These are phyloP conservation scores for Ceratocystis destructans DNA, from an alignment of 2,329 filamentous ascomycete genomes.

Conservation along the genomic window DNA sequence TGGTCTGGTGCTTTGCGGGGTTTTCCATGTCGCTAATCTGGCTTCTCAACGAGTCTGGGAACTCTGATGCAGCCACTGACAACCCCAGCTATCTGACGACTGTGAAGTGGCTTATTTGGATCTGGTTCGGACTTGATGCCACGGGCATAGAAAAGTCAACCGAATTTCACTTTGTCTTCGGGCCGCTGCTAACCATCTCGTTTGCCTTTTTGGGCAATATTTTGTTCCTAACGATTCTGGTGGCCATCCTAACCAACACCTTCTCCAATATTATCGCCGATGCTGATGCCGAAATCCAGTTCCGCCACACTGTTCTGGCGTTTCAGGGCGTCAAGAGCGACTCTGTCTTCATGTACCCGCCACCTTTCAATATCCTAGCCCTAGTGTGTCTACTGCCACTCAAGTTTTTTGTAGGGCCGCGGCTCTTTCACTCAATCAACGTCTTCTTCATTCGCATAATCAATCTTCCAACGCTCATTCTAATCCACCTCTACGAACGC, in stretches of 20 bases:
- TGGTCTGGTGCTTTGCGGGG: constrained; percentile 55
- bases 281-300: constrained; percentile 56
- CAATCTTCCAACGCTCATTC: constrained; percentile 49
- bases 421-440: constrained; percentile 59
- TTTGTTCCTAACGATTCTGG: constrained; percentile 58
- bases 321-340: constrained; percentile 64
- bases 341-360: constrained; percentile 54
- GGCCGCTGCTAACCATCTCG: constrained; percentile 54
- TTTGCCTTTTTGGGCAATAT: constrained; percentile 66
- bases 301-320: constrained; percentile 55
- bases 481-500: constrained; percentile 49
- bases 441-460: constrained; percentile 48
- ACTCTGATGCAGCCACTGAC: constrained; percentile 22
- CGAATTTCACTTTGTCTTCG: constrained; percentile 53
- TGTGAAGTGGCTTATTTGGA: constrained; percentile 65
- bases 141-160: constrained; percentile 38
- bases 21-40: constrained; percentile 57
- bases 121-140: constrained; percentile 64
- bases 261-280: constrained; percentile 58
- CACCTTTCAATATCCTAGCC: constrained; percentile 57
- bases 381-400: constrained; percentile 49
- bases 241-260: constrained; percentile 60
- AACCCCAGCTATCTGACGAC: constrained; percentile 39
- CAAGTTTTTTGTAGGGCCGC: constrained; percentile 46
- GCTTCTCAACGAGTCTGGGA: constrained; percentile 32